Evolutionary conservation across 768 basidiomycete species (phyloP).

Genomic region (Coprinellus micaceus): DNA sequence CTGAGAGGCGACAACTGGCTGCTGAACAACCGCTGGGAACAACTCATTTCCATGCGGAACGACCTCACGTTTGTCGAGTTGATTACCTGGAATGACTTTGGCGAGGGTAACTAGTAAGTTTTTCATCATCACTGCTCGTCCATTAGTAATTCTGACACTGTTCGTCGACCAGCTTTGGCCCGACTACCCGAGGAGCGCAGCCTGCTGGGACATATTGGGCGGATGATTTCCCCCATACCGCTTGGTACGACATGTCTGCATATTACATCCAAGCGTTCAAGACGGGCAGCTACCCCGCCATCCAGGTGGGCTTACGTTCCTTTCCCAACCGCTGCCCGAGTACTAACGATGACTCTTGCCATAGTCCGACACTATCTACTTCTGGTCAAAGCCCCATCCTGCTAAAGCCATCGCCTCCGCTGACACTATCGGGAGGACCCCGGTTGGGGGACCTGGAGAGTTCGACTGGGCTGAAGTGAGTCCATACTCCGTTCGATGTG

Average conservation of each 20-base stretch:
- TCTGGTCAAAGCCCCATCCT: constrained; percentile 47
- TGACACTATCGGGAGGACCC: neutral
- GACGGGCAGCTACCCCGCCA: constrained; percentile 56
- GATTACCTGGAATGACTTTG: constrained; percentile 76
- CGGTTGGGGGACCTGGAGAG: neutral
- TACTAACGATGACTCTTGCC: neutral
- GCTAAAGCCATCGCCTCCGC: neutral
- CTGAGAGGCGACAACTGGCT: constrained; percentile 62
- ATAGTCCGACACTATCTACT: constrained; percentile 46
- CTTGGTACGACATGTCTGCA: constrained; percentile 59
- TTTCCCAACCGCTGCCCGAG: constrained; percentile 18
- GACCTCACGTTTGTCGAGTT: constrained; percentile 58
- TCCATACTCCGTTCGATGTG: neutral
- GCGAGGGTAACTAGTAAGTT: constrained; percentile 67
- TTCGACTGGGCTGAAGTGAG: neutral
- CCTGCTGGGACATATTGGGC: constrained; percentile 44
- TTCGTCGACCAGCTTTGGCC: constrained; percentile 37
- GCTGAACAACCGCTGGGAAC: constrained; percentile 67
- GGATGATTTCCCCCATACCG: constrained; percentile 41
- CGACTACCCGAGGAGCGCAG: constrained; percentile 52
- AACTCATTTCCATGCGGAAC: constrained; percentile 56
- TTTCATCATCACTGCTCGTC: neutral
- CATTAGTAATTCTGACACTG: neutral
- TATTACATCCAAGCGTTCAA: constrained; percentile 69
- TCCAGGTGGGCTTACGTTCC: constrained; percentile 50